Evolutionary conservation across 2,329 filamentous ascomycete genomes (phyloP), one percentile per base, ranked within the genome.

Genomic region (Sclerotinia minor): DNA sequence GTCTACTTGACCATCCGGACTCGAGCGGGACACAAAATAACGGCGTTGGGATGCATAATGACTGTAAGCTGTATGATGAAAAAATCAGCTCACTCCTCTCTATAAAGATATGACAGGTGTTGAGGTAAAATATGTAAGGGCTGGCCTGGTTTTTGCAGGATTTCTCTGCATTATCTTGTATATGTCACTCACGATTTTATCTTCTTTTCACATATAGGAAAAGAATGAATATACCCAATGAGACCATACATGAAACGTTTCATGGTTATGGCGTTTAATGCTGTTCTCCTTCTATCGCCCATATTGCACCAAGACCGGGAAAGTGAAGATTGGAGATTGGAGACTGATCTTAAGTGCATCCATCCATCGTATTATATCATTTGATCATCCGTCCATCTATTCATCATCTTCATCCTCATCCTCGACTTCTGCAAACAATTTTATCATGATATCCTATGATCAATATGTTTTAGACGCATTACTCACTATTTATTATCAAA

Each of bases 21-120:
- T 50, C 45, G 13, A 63, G 45, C 32, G 50, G 59, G 52, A 24
- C 47, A 54, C 26, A 52, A 54, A 52, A 67, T 24, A 21, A 54
- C 29, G 65, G 65, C 57, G 65, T 67, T 67, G 65, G 65, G 63
- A 64, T 67, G 57, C 47, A 47, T 67, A 67, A 63, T 67, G 65
- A 67, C 35, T 67, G 61, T 64, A 64, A 55, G 61, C 47, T 55
- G 26, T 44, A 53, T 63, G 49, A 67, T 26, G 38, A 67, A 67
- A n/a, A 32, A 63, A 54, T 54, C 47, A 63, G 65, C 65, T 63
- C 65, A 49, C 64, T 67, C 57, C 65, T 67, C 65, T 67, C 57
- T 67, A 50, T 26, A 54, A 67, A 67, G 45, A 63, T 45, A 67
- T 35, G 57, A 54, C 59, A 63, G 49, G 35, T 67, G n/a, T 35